A percentile compares a stretch with the other conserved stretches of the same genome.
These are phyloP conservation scores for Saccharomycopsis capsularis DNA, from an alignment of 805 yeast genomes.

Conservation along the genomic window DNA sequence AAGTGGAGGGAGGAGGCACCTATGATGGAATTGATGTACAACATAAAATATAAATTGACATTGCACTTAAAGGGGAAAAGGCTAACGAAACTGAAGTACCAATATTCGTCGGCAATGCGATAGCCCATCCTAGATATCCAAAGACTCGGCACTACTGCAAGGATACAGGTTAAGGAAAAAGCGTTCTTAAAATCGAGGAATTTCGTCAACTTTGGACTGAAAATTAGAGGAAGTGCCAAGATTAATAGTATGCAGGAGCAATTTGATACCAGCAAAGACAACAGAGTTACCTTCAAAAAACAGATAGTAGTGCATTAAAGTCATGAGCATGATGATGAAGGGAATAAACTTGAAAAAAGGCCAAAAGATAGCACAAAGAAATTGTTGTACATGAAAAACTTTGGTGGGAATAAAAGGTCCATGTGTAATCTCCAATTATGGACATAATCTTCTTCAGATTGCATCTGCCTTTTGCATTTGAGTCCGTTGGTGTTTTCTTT, in stretches of 20 bases:
- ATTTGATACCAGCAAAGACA: slow-evolving; percentile 6
- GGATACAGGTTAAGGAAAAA: no score
- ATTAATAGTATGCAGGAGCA: slow-evolving; percentile 8
- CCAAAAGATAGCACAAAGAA: slow-evolving; percentile 8
- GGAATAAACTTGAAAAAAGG: not conserved
- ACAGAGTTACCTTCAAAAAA: slow-evolving; percentile 6
- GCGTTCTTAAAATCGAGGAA: no score
- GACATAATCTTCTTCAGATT: no score
- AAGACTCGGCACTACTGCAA: no score
- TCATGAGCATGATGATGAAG: not conserved
- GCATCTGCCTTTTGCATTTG: no score
- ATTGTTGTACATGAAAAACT: slow-evolving; percentile 9
- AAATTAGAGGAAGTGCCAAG: no score
- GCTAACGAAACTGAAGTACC: slow-evolving; percentile 5
- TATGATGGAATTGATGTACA: slow-evolving; percentile 29
- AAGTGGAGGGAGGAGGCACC: slow-evolving; percentile 31
- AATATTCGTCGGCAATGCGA: no score
- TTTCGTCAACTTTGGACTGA: no score
- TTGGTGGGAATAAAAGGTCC: slow-evolving; percentile 12
- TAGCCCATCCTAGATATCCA: no score
- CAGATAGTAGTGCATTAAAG: slow-evolving; percentile 7
- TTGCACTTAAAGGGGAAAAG: slow-evolving; percentile 26
- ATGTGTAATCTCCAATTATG: slow-evolving; percentile 14
- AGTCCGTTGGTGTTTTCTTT: no score
- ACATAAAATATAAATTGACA: slow-evolving; percentile 30